Percentiles rank a stretch among this genome's conserved stretches.
These are phyloP conservation scores for Spathaspora sp. DNA, from an alignment of 1,139 yeast genomes.

Conservation along the genomic window DNA sequence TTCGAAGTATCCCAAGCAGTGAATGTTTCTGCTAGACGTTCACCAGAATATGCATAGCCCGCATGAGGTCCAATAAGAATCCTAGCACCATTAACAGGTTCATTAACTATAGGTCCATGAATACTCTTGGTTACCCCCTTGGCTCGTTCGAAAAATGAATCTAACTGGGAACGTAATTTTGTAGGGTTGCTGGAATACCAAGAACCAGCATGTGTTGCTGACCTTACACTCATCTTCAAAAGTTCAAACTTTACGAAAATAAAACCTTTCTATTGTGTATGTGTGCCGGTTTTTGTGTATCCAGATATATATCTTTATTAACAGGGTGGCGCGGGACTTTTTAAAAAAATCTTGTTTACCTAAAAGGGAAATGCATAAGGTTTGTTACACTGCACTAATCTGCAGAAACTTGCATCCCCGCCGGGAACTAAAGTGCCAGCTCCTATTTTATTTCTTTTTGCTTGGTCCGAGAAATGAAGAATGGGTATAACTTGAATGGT, in stretches of 20 bases:
- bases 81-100: slow-evolving; percentile 55
- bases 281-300: too few relatives aligned
- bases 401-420: too few relatives aligned
- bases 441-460: too few relatives aligned
- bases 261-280: too few relatives aligned
- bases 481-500: too few relatives aligned
- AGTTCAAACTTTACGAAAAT: too few relatives aligned
- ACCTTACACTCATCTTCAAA: slow-evolving; percentile 28
- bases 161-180: slow-evolving; percentile 50
- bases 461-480: too few relatives aligned
- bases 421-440: too few relatives aligned
- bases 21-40: slow-evolving; percentile 75
- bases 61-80: slow-evolving; percentile 76
- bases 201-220: slow-evolving; percentile 84
- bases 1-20: slow-evolving; percentile 62
- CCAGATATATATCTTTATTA: too few relatives aligned
- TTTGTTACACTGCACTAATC: too few relatives aligned
- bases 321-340: background rate
- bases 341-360: background rate
- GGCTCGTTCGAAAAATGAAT: slow-evolving; percentile 34
- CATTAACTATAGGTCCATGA: slow-evolving; percentile 9
- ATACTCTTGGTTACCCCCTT: slow-evolving; percentile 15
- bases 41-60: slow-evolving; percentile 83
- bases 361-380: background rate
- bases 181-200: slow-evolving; percentile 67